Evolutionary conservation across 179 eudicot species (phyloP).

Genomic region (Heliamphora pulchella): DNA sequence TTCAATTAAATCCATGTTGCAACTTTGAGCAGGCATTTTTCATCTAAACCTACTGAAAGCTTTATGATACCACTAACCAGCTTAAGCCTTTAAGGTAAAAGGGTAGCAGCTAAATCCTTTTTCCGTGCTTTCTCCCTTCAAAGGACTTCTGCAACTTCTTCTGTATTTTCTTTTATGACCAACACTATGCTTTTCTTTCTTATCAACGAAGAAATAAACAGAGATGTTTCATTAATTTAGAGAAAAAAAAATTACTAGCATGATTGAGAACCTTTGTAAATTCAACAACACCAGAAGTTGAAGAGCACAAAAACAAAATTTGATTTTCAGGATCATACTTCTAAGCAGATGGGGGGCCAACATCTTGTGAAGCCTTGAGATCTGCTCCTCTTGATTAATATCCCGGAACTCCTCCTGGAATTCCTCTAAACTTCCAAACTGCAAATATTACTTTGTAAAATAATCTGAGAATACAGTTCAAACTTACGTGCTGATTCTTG

Average conservation of each 20-base stretch:
- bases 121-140: background rate
- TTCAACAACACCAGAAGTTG: background rate
- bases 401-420: constrained; percentile 97
- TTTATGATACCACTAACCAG: background rate
- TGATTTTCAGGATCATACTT: constrained; percentile 42
- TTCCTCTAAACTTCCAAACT: constrained; percentile 96
- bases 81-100: background rate
- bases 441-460: constrained; percentile 21
- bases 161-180: background rate
- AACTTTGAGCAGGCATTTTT: background rate
- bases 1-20: background rate
- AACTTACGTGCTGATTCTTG: background rate
- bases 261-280: background rate
- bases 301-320: constrained; percentile 3
- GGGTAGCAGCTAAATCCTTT: background rate
- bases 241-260: background rate
- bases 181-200: background rate
- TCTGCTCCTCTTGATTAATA: constrained; percentile 95
- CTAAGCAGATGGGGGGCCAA: constrained; percentile 97
- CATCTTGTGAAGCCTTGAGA: constrained; percentile 93
- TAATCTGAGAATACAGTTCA: background rate
- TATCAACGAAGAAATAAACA: constrained; percentile 1
- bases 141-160: background rate
- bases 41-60: background rate
- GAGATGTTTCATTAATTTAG: background rate